phyloP scores from a whole-genome alignment of 495 filamentous ascomycete species.

The Penicillium bialowiezense region DNA sequence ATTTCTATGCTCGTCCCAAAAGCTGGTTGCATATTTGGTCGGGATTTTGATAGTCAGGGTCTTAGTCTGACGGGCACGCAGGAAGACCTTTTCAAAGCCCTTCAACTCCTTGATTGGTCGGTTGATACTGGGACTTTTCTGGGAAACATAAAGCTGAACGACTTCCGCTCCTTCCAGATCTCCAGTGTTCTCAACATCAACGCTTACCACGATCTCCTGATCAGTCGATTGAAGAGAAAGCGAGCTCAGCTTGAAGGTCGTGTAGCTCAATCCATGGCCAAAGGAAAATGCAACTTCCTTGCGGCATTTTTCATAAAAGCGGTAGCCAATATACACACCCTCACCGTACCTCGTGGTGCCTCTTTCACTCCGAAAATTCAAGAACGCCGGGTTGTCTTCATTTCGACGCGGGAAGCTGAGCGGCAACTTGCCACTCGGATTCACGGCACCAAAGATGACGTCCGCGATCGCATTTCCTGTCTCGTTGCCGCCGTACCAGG shows the following conservation, averaged over 20 bases:
- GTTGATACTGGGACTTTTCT: constrained; percentile 44
- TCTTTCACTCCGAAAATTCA: constrained; percentile 64
- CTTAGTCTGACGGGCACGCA: constrained; percentile 62
- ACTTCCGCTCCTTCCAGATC: constrained; percentile 59
- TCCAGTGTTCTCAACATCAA: constrained; percentile 42
- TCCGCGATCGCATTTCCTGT: constrained; percentile 52
- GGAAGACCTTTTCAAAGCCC: constrained; percentile 65
- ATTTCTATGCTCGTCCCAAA: constrained; percentile 63
- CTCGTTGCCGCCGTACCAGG: constrained; percentile 64
- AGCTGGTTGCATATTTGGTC: constrained; percentile 68
- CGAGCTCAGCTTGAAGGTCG: constrained; percentile 53
- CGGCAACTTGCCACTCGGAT: constrained; percentile 48
- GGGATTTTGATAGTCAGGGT: constrained; percentile 54
- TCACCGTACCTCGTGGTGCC: constrained; percentile 61
- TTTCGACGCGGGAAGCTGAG: constrained; percentile 60
- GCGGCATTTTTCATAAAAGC: constrained; percentile 71
- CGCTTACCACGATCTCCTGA: constrained; percentile 2
- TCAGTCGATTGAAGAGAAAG: constrained; percentile 46
- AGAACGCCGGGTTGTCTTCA: constrained; percentile 64
- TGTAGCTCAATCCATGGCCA: constrained; percentile 66
- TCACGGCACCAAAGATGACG: constrained; percentile 56
- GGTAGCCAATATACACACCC: constrained; percentile 71
- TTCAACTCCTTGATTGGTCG: constrained; percentile 42
- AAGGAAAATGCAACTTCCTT: neutral
- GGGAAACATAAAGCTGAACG: constrained; percentile 66